Evolutionary conservation across 768 basidiomycete genomes (phyloP), one percentile per base, ranked within the genome.

Genomic region (Pleurotus citrinopileatus): DNA sequence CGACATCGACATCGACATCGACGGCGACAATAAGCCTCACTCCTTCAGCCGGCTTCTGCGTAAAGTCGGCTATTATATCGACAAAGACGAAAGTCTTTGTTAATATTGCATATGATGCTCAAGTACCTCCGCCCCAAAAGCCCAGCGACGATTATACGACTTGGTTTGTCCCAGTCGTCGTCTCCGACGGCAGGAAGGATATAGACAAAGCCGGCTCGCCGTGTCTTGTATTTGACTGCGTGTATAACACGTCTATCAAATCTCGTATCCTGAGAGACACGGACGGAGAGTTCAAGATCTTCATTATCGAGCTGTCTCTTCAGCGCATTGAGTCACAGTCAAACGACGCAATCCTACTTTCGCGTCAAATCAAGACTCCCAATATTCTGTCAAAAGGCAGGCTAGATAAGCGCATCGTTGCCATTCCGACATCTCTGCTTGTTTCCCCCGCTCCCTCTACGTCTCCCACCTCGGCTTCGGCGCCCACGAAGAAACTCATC

Each of bases 381-480:
- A 93, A 92, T 66, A 89, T 93, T 50, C 69, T 78, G 2, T 83
- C 83, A 50, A 93, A 92, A 65, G 90, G 90, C n/a, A 79, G 75
- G 60, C 78, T 86, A 1, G 61, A 64, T 23, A 76, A 82, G 12
- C 82, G 89, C 28, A 78, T 76, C 10, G 83, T 83, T 1, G 63
- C 72, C 37, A 72, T 91, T 22, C 86, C 86, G 3, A 59, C 72
- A 17, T 60, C 70, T 3, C 7, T 37, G 4, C 38, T 36, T 26
- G 22, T 7, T 17, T 9, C 26, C n/a, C 5, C 42, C 8, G 28
- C 37, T 9, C 32, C 17, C 9, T 8, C n/a, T 8, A 36, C 53
- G 3, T 15, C 6, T 17, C 12, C 17, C 4, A 26, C 42, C n/a
- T 17, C 52, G 9, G 29, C 52, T 25, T 32, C 55, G 26, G 6